These are phyloP conservation scores for Silybum marianum DNA, from an alignment of 129 eudicot species.

Conservation along the genomic window DNA sequence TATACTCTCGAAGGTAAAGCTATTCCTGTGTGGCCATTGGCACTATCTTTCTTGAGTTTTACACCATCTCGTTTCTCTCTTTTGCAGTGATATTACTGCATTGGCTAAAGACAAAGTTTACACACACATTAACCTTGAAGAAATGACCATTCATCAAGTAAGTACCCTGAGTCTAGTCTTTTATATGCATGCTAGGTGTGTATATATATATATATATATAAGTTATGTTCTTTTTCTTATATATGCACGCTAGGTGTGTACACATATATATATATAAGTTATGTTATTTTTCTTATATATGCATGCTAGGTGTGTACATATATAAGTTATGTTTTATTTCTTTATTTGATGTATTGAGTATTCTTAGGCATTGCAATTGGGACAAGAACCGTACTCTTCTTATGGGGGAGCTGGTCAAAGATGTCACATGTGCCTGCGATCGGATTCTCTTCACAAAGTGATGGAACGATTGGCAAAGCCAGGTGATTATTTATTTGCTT, in stretches of 20 bases:
- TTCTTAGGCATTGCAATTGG: constrained; percentile 78
- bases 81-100: constrained; percentile 81
- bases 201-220: too few relatives aligned
- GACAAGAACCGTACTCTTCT: constrained; percentile 70
- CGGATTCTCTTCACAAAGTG: constrained; percentile 77
- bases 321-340: neutral
- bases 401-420: constrained; percentile 58
- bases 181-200: neutral
- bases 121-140: constrained; percentile 80
- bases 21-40: neutral
- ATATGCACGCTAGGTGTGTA: too few relatives aligned
- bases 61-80: neutral
- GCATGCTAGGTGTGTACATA: neutral
- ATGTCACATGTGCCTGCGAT: constrained; percentile 85
- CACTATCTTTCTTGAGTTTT: constrained; percentile 3
- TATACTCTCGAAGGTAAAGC: constrained; percentile 80
- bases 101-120: constrained; percentile 84
- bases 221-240: too few relatives aligned
- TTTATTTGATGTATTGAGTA: constrained; percentile 15
- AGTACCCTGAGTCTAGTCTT: constrained; percentile 5
- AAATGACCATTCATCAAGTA: constrained; percentile 85
- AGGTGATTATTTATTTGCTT: constrained; percentile 34
- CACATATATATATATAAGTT: too few relatives aligned
- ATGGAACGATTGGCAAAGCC: constrained; percentile 84
- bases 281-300: neutral